A percentile compares a stretch with the other conserved stretches of the same genome.
Evolutionary conservation across 352 stramenopile genomes (phyloP).

Genomic region (Globisporangium spinosum): DNA sequence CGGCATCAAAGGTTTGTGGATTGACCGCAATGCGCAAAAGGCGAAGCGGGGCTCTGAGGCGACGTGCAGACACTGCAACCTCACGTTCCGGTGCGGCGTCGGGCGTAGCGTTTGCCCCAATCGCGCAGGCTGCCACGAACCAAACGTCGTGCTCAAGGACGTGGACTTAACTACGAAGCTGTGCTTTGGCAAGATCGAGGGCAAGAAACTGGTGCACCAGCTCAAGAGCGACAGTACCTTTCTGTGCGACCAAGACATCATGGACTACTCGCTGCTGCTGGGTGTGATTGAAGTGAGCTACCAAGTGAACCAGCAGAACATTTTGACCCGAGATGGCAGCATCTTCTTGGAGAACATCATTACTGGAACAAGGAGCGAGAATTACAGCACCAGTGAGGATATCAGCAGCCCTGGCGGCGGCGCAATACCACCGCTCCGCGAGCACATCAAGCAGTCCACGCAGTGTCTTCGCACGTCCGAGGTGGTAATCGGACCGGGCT

Average conservation of each 20-base stretch:
- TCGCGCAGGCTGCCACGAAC: constrained; percentile 52
- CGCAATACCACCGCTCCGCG: background rate
- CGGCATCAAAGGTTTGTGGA: constrained; percentile 87
- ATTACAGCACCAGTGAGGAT: background rate
- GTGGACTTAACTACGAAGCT: constrained; percentile 80
- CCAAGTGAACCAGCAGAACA: constrained; percentile 64
- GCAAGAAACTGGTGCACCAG: constrained; percentile 45
- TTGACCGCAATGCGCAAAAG: constrained; percentile 73
- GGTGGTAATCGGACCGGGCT: constrained; percentile 74
- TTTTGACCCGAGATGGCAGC: constrained; percentile 56
- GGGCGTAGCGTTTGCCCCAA: constrained; percentile 61
- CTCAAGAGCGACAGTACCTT: constrained; percentile 72
- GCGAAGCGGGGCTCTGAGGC: constrained; percentile 47
- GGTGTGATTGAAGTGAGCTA: constrained; percentile 79
- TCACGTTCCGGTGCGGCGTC: constrained; percentile 53
- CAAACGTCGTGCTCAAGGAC: constrained; percentile 78
- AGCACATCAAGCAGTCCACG: constrained; percentile 54
- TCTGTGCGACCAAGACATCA: constrained; percentile 65
- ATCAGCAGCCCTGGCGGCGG: background rate
- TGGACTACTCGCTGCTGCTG: constrained; percentile 84
- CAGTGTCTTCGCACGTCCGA: constrained; percentile 62
- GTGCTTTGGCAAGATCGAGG: constrained; percentile 43
- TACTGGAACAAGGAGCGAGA: constrained; percentile 3
- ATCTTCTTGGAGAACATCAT: constrained; percentile 41
- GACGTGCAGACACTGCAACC: constrained; percentile 69